A percentile compares a stretch with the other conserved stretches of the same genome.
These are phyloP conservation scores for Starmera stellimalicola DNA, from an alignment of 1,139 yeast genomes.

Conservation along the genomic window DNA sequence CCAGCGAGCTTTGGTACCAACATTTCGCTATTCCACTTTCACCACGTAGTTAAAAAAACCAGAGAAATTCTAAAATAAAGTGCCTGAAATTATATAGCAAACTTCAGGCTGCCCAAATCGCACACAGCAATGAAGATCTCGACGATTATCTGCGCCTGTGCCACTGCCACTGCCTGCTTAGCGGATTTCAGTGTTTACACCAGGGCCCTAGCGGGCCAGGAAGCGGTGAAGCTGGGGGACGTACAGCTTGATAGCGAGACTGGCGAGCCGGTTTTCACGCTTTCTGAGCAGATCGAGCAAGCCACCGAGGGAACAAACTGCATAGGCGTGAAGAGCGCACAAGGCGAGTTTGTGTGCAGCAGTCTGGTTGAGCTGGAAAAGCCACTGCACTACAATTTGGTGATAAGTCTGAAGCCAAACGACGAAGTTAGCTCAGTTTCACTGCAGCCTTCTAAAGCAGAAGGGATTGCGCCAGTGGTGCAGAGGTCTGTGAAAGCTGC, in stretches of 20 bases:
- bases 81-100: too few relatives aligned
- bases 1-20: too few relatives aligned
- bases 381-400: slow-evolving; percentile 9
- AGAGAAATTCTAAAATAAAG: too few relatives aligned
- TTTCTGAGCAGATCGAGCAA: slow-evolving; percentile 2
- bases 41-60: too few relatives aligned
- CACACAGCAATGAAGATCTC: too few relatives aligned
- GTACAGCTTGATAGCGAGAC: slow-evolving; percentile 3
- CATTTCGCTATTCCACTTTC: too few relatives aligned
- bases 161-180: neutral
- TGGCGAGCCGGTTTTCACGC: slow-evolving; percentile 3
- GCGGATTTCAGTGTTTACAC: slow-evolving; percentile 4
- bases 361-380: neutral
- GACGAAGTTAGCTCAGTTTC: slow-evolving; percentile 9
- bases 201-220: slow-evolving; percentile 1
- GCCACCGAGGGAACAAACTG: slow-evolving; percentile 9
- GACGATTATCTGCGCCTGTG: neutral
- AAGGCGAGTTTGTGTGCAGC: slow-evolving; percentile 11
- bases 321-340: slow-evolving; percentile 13
- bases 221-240: slow-evolving; percentile 4
- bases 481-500: slow-evolving; percentile 5
- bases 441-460: slow-evolving; percentile 2
- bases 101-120: too few relatives aligned
- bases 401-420: slow-evolving; percentile 6
- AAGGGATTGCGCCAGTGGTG: slow-evolving; percentile 7